Evolutionary conservation across 2,329 filamentous ascomycete species (phyloP), one percentile per base, ranked within the genome.

Genomic region (Tolypocladium capitatum): DNA sequence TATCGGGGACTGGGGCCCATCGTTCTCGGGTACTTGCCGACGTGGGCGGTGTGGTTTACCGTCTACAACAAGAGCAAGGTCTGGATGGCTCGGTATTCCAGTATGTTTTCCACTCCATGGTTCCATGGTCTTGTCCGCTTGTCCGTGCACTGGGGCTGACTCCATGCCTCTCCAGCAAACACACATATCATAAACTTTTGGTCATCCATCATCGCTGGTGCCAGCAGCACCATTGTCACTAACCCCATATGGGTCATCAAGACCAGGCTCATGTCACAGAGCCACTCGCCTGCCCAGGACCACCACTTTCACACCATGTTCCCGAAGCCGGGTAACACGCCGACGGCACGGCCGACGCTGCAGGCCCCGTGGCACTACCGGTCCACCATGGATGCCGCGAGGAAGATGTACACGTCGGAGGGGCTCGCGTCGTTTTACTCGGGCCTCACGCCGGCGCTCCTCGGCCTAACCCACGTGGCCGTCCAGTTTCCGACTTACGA

Each of bases 221-320:
- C 82, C 51, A 95, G 86, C 69, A 96, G 90, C 55, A 98, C 92
- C 4, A 76, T 97, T 53, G 85, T 84, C 52, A 98, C 92, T 24
- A 98, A 97, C 65, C 92, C 92, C 1, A 98, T 98, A 51, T 98
- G 92, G 92, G 92, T 98, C 34, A 95, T 98, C 70, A 98, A 98
- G 69, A 98, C 92, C 44, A 78, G 92, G 55, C 78, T 98, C 57
- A 97, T 97, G 92, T 95, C 92, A 34, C 92, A 97, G 69, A 84
- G 81, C 76, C 53, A 73, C 67, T 55, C 52, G 71, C 65, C 61
- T 66, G 52, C 61, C 64, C 71, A 67, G 61, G 71, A 61, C 60
- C 71, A 65, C 16, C 66, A 69, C 52, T 70, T 67, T 50, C 65
- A 70, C 53, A 70, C 67, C 51, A 55, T 58, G 52, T 69, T 71